These are phyloP conservation scores for Turnera subulata DNA, from an alignment of 345 rosid species.

Conservation along the genomic window DNA sequence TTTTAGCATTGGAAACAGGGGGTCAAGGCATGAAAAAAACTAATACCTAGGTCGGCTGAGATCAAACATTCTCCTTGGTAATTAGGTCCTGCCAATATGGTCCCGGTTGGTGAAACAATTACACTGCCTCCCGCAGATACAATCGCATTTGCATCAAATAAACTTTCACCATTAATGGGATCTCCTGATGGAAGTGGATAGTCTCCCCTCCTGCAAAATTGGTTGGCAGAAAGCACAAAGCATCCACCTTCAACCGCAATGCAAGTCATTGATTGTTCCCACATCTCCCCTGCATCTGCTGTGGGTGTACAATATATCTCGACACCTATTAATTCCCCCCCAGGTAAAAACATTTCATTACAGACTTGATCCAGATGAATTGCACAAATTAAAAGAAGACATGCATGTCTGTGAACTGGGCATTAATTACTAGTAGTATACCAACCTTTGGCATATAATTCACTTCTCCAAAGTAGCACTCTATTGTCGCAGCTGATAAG, in stretches of 20 bases:
- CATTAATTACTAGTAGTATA: too few relatives aligned
- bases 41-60: slow-evolving; percentile 21
- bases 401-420: not conserved
- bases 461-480: slow-evolving; percentile 16
- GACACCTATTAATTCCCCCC: slow-evolving; percentile 10
- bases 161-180: not conserved
- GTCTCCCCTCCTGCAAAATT: slow-evolving; percentile 18
- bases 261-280: slow-evolving; percentile 20
- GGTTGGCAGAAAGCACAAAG: slow-evolving; percentile 29
- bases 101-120: slow-evolving; percentile 23
- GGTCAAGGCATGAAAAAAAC: too few relatives aligned
- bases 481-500: slow-evolving; percentile 23
- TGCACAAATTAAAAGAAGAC: not conserved
- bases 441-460: slow-evolving; percentile 26
- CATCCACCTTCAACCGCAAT: slow-evolving; percentile 26
- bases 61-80: slow-evolving; percentile 20
- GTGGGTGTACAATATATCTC: slow-evolving; percentile 29
- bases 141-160: too few relatives aligned
- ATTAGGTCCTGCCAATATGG: slow-evolving; percentile 21
- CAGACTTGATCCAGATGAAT: not conserved
- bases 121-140: slow-evolving; percentile 21
- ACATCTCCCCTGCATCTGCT: slow-evolving; percentile 13
- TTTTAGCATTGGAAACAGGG: too few relatives aligned
- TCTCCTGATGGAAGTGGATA: not conserved
- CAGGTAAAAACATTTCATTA: too few relatives aligned